Conservation (phyloP, 2,329 filamentous ascomycete species). For the Colletotrichum sp. region DNA sequence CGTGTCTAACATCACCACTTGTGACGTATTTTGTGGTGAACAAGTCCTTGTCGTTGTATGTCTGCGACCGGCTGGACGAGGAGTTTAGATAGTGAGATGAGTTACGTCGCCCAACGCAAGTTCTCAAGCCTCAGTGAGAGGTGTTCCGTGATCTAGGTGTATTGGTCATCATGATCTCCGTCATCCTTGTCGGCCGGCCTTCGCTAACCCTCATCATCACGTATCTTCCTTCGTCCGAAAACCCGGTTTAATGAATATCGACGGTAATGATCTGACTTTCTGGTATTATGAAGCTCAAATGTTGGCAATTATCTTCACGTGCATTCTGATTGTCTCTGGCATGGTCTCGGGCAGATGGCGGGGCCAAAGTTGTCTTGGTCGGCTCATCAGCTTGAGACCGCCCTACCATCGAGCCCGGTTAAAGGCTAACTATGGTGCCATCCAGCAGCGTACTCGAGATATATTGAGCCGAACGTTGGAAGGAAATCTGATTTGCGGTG, state of each 20-base stretch:
- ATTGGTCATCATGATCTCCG: accelerated
- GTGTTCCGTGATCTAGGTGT: not conserved
- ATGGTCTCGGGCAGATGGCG: not conserved
- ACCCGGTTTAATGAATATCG: not conserved
- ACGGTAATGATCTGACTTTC: not conserved
- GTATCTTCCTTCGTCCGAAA: not conserved
- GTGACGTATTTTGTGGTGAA: not conserved
- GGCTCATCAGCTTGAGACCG: accelerated
- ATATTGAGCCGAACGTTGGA: accelerated
- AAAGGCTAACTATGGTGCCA: accelerated
- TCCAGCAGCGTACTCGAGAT: accelerated
- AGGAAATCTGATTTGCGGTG: accelerated
- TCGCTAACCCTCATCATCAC: not conserved
- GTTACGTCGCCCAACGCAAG: accelerated
- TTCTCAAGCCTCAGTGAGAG: not conserved
- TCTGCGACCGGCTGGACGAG: not conserved
- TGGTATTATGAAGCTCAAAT: not conserved
- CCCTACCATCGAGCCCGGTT: not conserved
- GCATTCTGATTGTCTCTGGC: not conserved
- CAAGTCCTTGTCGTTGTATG: not conserved
- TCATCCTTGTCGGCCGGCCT: not conserved
- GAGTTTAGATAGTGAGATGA: not conserved
- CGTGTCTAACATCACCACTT: accelerated
- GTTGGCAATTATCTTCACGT: too few relatives aligned
- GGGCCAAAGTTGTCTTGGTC: not conserved